These are phyloP conservation scores for Areca catechu DNA, from an alignment of 176 grass and related monocot genomes.

Conservation along the genomic window DNA sequence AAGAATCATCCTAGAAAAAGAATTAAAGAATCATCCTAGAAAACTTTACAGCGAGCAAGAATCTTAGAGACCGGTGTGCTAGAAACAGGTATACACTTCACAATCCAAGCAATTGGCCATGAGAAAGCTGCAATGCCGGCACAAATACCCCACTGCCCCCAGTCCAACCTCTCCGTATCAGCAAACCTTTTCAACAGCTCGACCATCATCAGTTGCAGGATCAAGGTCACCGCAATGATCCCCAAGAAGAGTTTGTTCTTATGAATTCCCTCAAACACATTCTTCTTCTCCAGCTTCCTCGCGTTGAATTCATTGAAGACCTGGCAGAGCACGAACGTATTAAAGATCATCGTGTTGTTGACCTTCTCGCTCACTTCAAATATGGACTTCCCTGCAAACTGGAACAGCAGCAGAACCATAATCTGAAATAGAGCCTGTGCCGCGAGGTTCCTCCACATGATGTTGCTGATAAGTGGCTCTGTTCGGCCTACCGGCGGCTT, in stretches of 20 bases:
- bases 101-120: slow-evolving; percentile 65
- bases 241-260: slow-evolving; percentile 63
- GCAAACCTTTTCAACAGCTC: slow-evolving; percentile 72
- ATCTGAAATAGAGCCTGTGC: slow-evolving; percentile 60
- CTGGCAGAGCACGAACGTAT: slow-evolving; percentile 87
- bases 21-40: no score
- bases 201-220: slow-evolving; percentile 75
- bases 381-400: slow-evolving; percentile 27
- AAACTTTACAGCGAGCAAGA: neutral
- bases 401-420: slow-evolving; percentile 41
- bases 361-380: slow-evolving; percentile 31
- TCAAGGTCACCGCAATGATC: slow-evolving; percentile 48
- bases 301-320: slow-evolving; percentile 97
- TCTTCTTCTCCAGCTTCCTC: slow-evolving; percentile 57
- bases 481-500: slow-evolving; percentile 41
- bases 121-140: slow-evolving; percentile 57
- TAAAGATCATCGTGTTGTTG: slow-evolving; percentile 83
- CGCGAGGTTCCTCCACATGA: slow-evolving; percentile 77
- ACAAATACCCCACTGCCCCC: slow-evolving; percentile 62
- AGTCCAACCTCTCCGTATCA: slow-evolving; percentile 54
- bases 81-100: slow-evolving; percentile 62
- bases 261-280: slow-evolving; percentile 62
- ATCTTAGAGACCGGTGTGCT: slow-evolving; percentile 11
- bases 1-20: no score
- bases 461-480: slow-evolving; percentile 68